A percentile compares a stretch with the other conserved stretches of the same genome.
Conservation (phyloP, 352 stramenopile genomes). For the Thraustotheca clavata region DNA sequence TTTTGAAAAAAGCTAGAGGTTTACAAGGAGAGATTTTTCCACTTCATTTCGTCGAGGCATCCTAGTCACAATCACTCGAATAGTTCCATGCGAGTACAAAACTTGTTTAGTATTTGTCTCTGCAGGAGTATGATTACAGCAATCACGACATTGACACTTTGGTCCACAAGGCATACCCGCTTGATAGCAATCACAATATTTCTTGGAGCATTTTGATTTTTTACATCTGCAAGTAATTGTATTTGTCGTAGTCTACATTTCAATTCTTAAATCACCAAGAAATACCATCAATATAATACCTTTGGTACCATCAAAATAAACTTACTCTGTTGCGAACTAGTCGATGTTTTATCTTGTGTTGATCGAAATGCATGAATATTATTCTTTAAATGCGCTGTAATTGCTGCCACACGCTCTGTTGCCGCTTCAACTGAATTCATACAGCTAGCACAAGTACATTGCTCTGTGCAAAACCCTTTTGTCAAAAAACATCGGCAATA, state of each 20-base stretch:
- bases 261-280: background rate
- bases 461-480: slow-evolving; percentile 62
- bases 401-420: slow-evolving; percentile 59
- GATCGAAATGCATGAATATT: slow-evolving; percentile 53
- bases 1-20: background rate
- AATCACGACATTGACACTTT: slow-evolving; percentile 94
- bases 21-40: background rate
- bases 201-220: slow-evolving; percentile 96
- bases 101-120: slow-evolving; percentile 20
- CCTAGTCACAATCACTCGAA: slow-evolving; percentile 15
- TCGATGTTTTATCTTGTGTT: background rate
- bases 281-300: background rate
- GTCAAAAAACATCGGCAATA: slow-evolving; percentile 82
- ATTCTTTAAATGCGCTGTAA: slow-evolving; percentile 68
- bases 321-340: background rate
- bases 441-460: slow-evolving; percentile 63
- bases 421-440: slow-evolving; percentile 51
- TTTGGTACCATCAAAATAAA: slow-evolving; percentile 16
- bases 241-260: background rate
- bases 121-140: slow-evolving; percentile 73
- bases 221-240: slow-evolving; percentile 88
- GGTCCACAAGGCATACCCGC: slow-evolving; percentile 84
- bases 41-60: background rate
- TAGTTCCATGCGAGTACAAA: slow-evolving; percentile 14
- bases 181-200: slow-evolving; percentile 98